Percentiles rank a stretch among this genome's conserved stretches.
Evolutionary conservation across 768 basidiomycete genomes (phyloP).

Genomic region (Lactifluus hygrophoroides): DNA sequence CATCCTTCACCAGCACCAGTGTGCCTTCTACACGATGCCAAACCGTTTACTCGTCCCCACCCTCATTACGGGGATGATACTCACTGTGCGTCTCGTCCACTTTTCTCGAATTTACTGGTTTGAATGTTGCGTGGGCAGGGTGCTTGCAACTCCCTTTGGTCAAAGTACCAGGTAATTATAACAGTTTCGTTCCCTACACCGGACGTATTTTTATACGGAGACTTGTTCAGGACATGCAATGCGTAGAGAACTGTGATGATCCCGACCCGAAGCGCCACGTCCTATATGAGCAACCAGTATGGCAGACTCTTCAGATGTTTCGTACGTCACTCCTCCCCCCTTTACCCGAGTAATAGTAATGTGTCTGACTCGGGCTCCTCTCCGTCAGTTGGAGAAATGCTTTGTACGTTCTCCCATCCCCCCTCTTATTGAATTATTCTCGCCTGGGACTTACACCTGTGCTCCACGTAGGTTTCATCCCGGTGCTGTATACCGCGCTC

Average conservation of each 20-base stretch:
- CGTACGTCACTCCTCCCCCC: constrained; percentile 39
- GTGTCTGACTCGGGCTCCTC: constrained; percentile 25
- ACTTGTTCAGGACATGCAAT: constrained; percentile 81
- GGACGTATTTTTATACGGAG: background rate
- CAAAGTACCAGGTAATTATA: constrained; percentile 77
- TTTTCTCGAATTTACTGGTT: background rate
- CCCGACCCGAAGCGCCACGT: constrained; percentile 52
- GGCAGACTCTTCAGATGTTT: constrained; percentile 90
- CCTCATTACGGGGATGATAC: constrained; percentile 88
- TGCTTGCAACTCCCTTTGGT: constrained; percentile 73
- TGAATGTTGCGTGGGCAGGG: constrained; percentile 37
- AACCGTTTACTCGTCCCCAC: constrained; percentile 60
- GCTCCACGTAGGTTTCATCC: constrained; percentile 63
- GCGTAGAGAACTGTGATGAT: constrained; percentile 84
- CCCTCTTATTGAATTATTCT: constrained; percentile 1
- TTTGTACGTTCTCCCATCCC: constrained; percentile 49
- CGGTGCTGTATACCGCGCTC: constrained; percentile 66
- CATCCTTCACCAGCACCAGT: background rate
- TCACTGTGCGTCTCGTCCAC: constrained; percentile 48
- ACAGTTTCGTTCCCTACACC: constrained; percentile 18
- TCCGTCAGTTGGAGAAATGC: constrained; percentile 79
- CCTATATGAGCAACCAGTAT: constrained; percentile 90
- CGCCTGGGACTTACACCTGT: constrained; percentile 8
- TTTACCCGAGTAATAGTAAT: constrained; percentile 13
- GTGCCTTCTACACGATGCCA: constrained; percentile 41